Evolutionary conservation across 2,329 filamentous ascomycete species (phyloP), one percentile per base, ranked within the genome.

Genomic region (Diaporthe australafricana): DNA sequence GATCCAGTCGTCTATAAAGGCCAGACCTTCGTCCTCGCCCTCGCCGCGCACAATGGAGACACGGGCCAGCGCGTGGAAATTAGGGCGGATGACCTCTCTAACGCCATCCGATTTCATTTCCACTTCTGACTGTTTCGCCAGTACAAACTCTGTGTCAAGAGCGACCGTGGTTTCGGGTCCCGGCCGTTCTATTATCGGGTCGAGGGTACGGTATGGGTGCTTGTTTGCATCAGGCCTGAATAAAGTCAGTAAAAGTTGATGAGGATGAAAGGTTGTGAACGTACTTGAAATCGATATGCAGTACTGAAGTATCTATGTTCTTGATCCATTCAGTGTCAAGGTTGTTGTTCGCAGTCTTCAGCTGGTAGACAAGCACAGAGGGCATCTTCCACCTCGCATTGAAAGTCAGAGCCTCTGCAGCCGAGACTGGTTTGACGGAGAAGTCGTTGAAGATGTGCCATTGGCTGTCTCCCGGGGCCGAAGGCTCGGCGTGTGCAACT

Each of bases 371-470:
- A 68, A 99, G 84, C 6, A 98, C 92, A 16, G 94, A 95, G 0
- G 96, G 96, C 63, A 94, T 87, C 84, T 98, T 99, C 96, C 96
- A 99, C 22, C 91, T 88, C 4, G 94, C 90, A 74, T 96, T 95
- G 81, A 98, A 99, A 30, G 92, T 91, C 22, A 98, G 85, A 0
- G 96, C 97, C 79, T 99, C 96, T 73, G 95, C 92, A 35, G 90
- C 88, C 40, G 92, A 90, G 20, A 98, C 90, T 12, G 92, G 91
- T 16, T 93, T 90, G 27, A 99, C 97, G 45, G 98, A 84, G 78
- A 99, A 99, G 82, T 99, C 96, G 77, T 99, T 99, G 84, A 99
- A 98, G 1, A 99, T 83, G 82, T 98, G 94, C 97, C 97, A 99
- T 76, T 92, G 92, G 77, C 90, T 92, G 74, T 90, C 87, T 4